These are phyloP conservation scores for Tolypocladium ophioglossoides DNA, from an alignment of 2,329 filamentous ascomycete genomes.

Conservation along the genomic window DNA sequence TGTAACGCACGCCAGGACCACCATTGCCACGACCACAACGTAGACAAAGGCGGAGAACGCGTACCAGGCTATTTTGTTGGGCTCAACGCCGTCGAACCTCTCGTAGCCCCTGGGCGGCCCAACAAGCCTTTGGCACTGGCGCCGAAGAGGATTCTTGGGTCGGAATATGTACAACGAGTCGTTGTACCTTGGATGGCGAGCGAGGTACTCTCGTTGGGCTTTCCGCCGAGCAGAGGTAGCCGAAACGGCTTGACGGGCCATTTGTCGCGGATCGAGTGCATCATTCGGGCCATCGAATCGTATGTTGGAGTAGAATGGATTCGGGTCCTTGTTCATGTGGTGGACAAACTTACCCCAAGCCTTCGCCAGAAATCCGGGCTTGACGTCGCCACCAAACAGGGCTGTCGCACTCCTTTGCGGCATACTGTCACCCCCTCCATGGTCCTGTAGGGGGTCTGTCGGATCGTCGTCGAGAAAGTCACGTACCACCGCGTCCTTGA, in stretches of 20 bases:
- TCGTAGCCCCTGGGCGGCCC: conserved; percentile 81
- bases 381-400: conserved; percentile 30
- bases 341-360: conserved; percentile 51
- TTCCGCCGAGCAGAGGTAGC: conserved; percentile 74
- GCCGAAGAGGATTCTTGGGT: conserved; percentile 67
- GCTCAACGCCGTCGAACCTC: conserved; percentile 80
- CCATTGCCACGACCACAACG: conserved; percentile 90
- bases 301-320: conserved; percentile 81
- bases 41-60: conserved; percentile 90
- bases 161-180: conserved; percentile 81
- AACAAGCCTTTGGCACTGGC: conserved; percentile 78
- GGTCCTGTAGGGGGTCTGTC: conserved; percentile 17
- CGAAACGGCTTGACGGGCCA: conserved; percentile 83
- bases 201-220: conserved; percentile 83
- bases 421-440: conserved; percentile 17
- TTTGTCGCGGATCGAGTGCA: conserved; percentile 69
- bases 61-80: conserved; percentile 87
- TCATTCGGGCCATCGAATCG: conserved; percentile 64
- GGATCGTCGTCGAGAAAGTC: conserved; percentile 82
- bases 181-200: conserved; percentile 83
- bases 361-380: conserved; percentile 48
- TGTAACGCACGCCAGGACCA: conserved; percentile 87
- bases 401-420: conserved; percentile 22
- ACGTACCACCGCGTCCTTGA: conserved; percentile 89
- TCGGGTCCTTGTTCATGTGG: conserved; percentile 60